Conservation (phyloP, 768 basidiomycete species). For the Pleurotus eryngii region DNA sequence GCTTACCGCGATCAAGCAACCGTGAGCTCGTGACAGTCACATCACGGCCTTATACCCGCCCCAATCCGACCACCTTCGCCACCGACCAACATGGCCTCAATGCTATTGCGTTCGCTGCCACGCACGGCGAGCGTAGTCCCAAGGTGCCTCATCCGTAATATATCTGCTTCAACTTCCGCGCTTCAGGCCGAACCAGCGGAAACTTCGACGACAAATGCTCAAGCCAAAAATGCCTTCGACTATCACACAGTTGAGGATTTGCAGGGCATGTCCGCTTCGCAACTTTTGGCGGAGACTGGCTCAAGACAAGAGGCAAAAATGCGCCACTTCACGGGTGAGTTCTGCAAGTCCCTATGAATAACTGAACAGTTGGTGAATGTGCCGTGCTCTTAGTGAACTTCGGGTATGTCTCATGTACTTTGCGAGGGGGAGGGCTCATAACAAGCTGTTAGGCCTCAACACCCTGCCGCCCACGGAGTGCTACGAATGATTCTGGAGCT, state of each 20-base stretch:
- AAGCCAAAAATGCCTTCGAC: constrained; percentile 50
- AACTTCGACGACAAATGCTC: constrained; percentile 23
- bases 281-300: constrained; percentile 77
- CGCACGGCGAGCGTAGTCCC: constrained; percentile 36
- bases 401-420: constrained; percentile 55
- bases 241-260: constrained; percentile 82
- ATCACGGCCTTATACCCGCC: constrained; percentile 30
- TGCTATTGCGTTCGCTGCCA: constrained; percentile 61
- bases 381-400: constrained; percentile 72
- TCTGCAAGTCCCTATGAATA: neutral
- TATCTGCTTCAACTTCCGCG: constrained; percentile 32
- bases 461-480: constrained; percentile 98
- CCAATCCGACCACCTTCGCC: constrained; percentile 31
- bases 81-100: constrained; percentile 56
- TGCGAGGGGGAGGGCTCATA: neutral
- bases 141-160: constrained; percentile 28
- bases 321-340: constrained; percentile 90
- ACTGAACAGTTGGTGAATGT: too few relatives aligned
- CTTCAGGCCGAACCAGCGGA: constrained; percentile 24
- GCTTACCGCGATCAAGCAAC: too few relatives aligned
- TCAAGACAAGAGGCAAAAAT: constrained; percentile 73
- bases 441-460: constrained; percentile 68
- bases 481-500: constrained; percentile 95
- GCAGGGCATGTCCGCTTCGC: constrained; percentile 72
- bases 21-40: neutral